Percentiles rank a stretch among this genome's conserved stretches.
phyloP scores from a whole-genome alignment of 331 rosid species.

The Malus hybrid region DNA sequence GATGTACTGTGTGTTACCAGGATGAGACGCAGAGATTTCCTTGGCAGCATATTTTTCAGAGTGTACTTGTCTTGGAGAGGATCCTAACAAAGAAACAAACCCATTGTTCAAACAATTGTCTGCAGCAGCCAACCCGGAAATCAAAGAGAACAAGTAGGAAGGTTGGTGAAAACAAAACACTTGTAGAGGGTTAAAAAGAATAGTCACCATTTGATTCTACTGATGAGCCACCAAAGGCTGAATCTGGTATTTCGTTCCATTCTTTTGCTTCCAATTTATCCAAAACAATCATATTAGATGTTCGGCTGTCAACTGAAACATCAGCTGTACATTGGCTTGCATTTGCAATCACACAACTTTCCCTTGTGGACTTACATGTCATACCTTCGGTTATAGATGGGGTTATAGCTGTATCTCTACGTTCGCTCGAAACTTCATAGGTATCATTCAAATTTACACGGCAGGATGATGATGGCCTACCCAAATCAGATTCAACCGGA shows the following conservation, averaged over 20 bases:
- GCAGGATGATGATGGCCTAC: constrained; percentile 25
- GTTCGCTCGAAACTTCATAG: constrained; percentile 12
- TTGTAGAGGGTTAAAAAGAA: not conserved
- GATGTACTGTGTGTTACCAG: constrained; percentile 18
- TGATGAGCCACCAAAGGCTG: constrained; percentile 22
- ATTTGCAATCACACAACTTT: constrained; percentile 30
- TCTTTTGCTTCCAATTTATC: constrained; percentile 15
- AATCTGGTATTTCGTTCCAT: constrained; percentile 24
- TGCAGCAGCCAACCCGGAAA: constrained; percentile 18
- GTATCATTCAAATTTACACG: constrained; percentile 20
- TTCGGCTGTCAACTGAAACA: not conserved
- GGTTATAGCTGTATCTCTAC: constrained; percentile 12
- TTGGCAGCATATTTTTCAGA: constrained; percentile 18
- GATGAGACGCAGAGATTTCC: constrained; percentile 24
- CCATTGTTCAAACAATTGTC: not conserved
- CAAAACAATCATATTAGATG: constrained; percentile 8
- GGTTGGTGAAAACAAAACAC: not conserved
- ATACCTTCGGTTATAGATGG: constrained; percentile 20
- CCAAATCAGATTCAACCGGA: constrained; percentile 1
- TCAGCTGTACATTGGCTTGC: constrained; percentile 16
- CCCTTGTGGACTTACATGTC: constrained; percentile 13
- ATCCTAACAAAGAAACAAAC: constrained; percentile 6
- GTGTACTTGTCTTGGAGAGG: constrained; percentile 15
- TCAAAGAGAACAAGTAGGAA: constrained; percentile 11
- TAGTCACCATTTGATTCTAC: constrained; percentile 43